A percentile compares a stretch with the other conserved stretches of the same genome.
Conservation (phyloP, 1,139 yeast genomes). For the Nakaseomyces uthaithaninus region DNA sequence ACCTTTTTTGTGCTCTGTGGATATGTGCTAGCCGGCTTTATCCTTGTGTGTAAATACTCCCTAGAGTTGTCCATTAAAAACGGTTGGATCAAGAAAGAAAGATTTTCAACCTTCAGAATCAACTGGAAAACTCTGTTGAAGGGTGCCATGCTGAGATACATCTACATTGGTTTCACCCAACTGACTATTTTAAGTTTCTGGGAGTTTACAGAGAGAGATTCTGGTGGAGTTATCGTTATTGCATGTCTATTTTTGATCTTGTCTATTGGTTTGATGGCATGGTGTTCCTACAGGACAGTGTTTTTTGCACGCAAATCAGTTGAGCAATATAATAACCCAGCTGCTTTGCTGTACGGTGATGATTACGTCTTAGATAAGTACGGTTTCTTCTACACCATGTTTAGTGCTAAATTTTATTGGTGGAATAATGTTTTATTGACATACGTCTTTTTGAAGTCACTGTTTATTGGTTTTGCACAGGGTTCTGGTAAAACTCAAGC, state of each 20-base stretch:
- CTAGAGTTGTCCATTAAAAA: conserved; percentile 39
- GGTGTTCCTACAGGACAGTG: conserved; percentile 53
- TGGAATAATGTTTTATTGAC: conserved; percentile 54
- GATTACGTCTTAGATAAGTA: conserved; percentile 53
- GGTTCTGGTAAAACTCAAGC: conserved; percentile 63
- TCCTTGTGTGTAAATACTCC: conserved; percentile 42
- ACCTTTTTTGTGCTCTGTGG: conserved; percentile 67
- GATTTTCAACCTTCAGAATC: conserved; percentile 43
- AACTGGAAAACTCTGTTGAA: conserved; percentile 51
- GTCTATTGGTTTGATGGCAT: conserved; percentile 47
- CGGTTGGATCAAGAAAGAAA: conserved; percentile 41
- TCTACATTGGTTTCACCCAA: conserved; percentile 71
- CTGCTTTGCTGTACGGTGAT: conserved; percentile 70
- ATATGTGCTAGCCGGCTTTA: conserved; percentile 47
- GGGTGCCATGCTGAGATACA: conserved; percentile 61
- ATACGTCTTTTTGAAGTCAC: conserved; percentile 49
- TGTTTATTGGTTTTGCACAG: conserved; percentile 64
- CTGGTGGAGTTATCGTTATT: conserved; percentile 66
- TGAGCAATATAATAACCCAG: conserved; percentile 54
- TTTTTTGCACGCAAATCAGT: conserved; percentile 51
- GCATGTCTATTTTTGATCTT: conserved; percentile 56
- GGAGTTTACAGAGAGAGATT: conserved; percentile 65
- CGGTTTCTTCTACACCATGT: conserved; percentile 80
- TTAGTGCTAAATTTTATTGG: conserved; percentile 65
- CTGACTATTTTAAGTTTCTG: conserved; percentile 58